Percentiles rank a stretch among this genome's conserved stretches.
phyloP scores from a whole-genome alignment of 768 basidiomycete species.

The Sutorius australiensis region DNA sequence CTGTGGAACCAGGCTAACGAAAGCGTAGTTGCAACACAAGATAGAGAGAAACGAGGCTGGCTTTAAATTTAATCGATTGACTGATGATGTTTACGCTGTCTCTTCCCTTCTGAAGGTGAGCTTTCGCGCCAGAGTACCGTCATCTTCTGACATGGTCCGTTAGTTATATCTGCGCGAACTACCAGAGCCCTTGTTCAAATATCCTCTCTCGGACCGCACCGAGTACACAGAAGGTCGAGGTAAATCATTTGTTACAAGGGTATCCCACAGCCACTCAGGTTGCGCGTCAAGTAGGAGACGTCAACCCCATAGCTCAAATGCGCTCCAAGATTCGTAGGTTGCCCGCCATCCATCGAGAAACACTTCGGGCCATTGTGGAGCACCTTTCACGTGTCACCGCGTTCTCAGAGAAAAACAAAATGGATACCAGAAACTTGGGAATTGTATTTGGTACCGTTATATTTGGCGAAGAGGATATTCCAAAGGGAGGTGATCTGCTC shows the following conservation, averaged over 20 bases:
- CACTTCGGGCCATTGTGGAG: conserved; percentile 75
- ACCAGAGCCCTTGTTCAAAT: conserved; percentile 86
- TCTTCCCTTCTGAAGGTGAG: conserved; percentile 79
- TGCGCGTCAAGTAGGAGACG: conserved; percentile 55
- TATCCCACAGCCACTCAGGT: background rate
- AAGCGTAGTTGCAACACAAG: conserved; percentile 69
- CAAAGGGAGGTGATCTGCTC: conserved; percentile 72
- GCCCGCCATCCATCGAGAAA: conserved; percentile 80
- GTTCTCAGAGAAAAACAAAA: conserved; percentile 75
- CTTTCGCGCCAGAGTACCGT: background rate
- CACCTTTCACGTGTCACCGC: conserved; percentile 74
- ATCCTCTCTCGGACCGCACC: conserved; percentile 73
- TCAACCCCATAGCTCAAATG: conserved; percentile 64
- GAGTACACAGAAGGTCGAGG: conserved; percentile 78
- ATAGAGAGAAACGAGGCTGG: conserved; percentile 78
- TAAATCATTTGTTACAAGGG: conserved; percentile 27
- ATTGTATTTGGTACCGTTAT: conserved; percentile 88
- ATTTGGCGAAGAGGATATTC: conserved; percentile 89
- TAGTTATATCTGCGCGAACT: conserved; percentile 81
- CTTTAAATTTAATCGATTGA: conserved; percentile 67
- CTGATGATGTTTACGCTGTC: conserved; percentile 80
- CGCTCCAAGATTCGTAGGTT: conserved; percentile 84
- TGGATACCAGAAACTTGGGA: conserved; percentile 90
- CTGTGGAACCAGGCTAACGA: conserved; percentile 1
- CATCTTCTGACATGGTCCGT: background rate